Conservation (phyloP, 768 basidiomycete genomes). For the Phaeolepiota aurea region DNA sequence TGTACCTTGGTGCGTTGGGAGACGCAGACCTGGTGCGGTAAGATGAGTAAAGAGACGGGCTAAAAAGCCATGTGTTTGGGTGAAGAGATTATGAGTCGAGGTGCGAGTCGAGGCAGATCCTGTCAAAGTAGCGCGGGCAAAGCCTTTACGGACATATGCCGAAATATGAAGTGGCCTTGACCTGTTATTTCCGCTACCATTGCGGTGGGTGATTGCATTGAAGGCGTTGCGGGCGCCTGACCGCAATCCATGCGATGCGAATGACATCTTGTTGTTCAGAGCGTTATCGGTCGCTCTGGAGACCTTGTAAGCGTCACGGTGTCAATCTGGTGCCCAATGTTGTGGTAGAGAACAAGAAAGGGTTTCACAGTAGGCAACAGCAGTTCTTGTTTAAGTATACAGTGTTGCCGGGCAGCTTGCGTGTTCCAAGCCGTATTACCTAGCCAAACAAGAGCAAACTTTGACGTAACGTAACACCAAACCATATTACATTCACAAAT, state of each 20-base stretch:
- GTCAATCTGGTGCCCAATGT: no score
- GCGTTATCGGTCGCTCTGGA: background rate
- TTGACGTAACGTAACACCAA: no score
- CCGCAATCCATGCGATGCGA: conserved; percentile 2
- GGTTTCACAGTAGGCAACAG: no score
- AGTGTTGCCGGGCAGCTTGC: no score
- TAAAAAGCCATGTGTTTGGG: background rate
- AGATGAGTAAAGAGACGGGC: background rate
- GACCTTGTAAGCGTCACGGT: no score
- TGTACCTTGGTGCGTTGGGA: background rate
- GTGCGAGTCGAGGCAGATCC: background rate
- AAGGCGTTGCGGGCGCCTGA: background rate
- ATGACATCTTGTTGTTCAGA: background rate
- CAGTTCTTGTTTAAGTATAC: no score
- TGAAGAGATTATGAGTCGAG: background rate
- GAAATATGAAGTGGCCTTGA: background rate
- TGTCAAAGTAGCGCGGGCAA: background rate
- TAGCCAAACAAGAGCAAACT: no score
- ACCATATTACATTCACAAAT: no score
- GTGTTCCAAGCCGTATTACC: no score
- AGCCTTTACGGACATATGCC: background rate
- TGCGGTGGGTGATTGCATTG: background rate
- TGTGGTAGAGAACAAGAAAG: no score
- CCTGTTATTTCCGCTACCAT: background rate
- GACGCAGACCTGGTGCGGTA: background rate